Base-by-base conservation (phyloP, 2,329 filamentous ascomycete genomes). In the Tolypocladium tropicale region DNA sequence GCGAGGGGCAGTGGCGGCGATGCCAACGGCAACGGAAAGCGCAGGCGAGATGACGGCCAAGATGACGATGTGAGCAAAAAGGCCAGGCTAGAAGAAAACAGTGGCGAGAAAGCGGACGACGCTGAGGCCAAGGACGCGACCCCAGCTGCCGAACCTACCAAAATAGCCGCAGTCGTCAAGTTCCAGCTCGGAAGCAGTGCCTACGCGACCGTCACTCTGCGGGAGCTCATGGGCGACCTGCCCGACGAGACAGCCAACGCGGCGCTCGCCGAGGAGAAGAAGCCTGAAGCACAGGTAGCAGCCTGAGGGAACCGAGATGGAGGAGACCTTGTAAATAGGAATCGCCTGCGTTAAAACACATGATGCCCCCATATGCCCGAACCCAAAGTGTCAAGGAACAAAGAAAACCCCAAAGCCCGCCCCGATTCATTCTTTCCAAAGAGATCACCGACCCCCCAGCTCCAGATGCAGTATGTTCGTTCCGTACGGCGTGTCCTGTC, bases 171-270 rank as follows among this genome's bases (percentile, higher is more conserved):
- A 0, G 78, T 90, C 0, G 69, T 94, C 62, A 90, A 84, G 67
- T 81, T 95, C 71, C 85, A 90, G 67, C 77, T 95, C 32, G 87
- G 84, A 1, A 84, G 85, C 52, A 91, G 88, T 66, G 87, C 90
- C 65, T 95, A 95, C 72, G 90, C 90, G 0, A 95, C 90, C 0
- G 89, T 95, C 77, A 88, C 88, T 14, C 68, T 95, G 61, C 76
- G 90, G 54, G 90, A 95, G 72, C 71, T 95, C 59, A 91, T 90
- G 77, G 74, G 74, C n/a, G 70, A 74, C 28, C 61, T 67, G 18
- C 65, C 66, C 9, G 67, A 70, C 53, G 62, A 62, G 41, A 57
- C 60, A 23, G 46, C 34, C 36, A 49, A 49, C 49, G 18, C 6
- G 33, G 25, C 34, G 4, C 28, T 49, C 48, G 49, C 18, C 23